Evolutionary conservation across 1,284 basidiomycete genomes (phyloP).

Genomic region (Leccinum huronense): DNA sequence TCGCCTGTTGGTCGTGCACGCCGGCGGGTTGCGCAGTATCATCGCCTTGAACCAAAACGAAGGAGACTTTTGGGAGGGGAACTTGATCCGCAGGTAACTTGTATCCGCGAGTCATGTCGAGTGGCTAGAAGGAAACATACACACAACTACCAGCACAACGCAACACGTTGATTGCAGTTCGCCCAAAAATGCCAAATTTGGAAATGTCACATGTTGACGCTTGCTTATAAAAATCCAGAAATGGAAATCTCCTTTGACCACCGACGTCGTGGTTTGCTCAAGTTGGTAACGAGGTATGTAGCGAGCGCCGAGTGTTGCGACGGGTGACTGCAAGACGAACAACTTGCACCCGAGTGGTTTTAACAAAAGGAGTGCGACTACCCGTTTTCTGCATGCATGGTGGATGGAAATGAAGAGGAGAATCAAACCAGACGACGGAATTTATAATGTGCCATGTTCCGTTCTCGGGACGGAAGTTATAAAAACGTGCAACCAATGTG

Average conservation of each 20-base stretch:
- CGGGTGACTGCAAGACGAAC: background rate
- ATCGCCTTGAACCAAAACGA: conserved; percentile 58
- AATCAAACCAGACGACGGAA: background rate
- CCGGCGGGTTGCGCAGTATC: conserved; percentile 53
- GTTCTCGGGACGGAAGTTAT: conserved; percentile 6
- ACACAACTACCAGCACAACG: conserved; percentile 6
- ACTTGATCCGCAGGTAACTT: conserved; percentile 37
- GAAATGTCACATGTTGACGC: conserved; percentile 14
- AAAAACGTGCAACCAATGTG: background rate
- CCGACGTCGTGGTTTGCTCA: background rate
- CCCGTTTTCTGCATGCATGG: background rate
- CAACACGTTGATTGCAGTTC: conserved; percentile 14
- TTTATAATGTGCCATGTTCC: background rate
- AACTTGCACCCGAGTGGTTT: background rate
- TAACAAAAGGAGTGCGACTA: background rate
- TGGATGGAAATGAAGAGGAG: conserved; percentile 3
- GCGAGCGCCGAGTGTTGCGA: background rate
- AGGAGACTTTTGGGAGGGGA: conserved; percentile 59
- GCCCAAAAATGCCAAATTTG: conserved; percentile 18
- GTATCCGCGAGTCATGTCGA: conserved; percentile 38
- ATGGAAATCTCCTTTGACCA: conserved; percentile 19
- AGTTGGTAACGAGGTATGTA: too few relatives aligned
- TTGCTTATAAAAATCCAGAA: conserved; percentile 19
- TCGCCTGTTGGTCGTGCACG: conserved; percentile 51
- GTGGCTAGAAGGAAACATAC: conserved; percentile 1